phyloP scores from a whole-genome alignment of 306 rosid species.

The Crotalaria pallida region DNA sequence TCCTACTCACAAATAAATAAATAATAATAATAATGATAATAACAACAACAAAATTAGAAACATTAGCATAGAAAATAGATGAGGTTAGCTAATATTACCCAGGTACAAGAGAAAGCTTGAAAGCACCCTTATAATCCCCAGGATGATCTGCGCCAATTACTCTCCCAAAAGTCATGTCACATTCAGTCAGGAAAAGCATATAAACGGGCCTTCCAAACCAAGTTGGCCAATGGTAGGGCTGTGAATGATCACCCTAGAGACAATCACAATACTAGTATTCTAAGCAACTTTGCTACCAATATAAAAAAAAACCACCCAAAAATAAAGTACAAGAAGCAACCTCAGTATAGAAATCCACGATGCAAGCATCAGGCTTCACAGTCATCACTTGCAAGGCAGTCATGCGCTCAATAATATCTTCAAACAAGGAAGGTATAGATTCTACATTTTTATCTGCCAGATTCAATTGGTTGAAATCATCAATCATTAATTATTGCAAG shows the following conservation, averaged over 20 bases:
- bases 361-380: constrained; percentile 75
- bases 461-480: constrained; percentile 13
- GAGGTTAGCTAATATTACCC: constrained; percentile 45
- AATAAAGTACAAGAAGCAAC: constrained; percentile 17
- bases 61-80: neutral
- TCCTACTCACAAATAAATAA: neutral
- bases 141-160: constrained; percentile 46
- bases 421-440: constrained; percentile 60
- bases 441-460: constrained; percentile 61
- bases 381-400: constrained; percentile 41
- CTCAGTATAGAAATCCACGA: constrained; percentile 72
- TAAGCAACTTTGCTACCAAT: neutral
- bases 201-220: constrained; percentile 79
- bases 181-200: constrained; percentile 58
- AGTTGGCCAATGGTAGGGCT: constrained; percentile 59
- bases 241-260: constrained; percentile 80
- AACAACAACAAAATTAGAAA: neutral
- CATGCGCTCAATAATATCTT: constrained; percentile 57
- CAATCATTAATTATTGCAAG: neutral
- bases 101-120: constrained; percentile 58
- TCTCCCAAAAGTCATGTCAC: constrained; percentile 74
- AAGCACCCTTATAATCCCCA: constrained; percentile 64
- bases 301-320: neutral
- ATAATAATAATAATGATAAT: neutral
- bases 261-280: constrained; percentile 17